Evolutionary conservation across 805 yeast species (phyloP).

Genomic region (Blastobotrys americana): DNA sequence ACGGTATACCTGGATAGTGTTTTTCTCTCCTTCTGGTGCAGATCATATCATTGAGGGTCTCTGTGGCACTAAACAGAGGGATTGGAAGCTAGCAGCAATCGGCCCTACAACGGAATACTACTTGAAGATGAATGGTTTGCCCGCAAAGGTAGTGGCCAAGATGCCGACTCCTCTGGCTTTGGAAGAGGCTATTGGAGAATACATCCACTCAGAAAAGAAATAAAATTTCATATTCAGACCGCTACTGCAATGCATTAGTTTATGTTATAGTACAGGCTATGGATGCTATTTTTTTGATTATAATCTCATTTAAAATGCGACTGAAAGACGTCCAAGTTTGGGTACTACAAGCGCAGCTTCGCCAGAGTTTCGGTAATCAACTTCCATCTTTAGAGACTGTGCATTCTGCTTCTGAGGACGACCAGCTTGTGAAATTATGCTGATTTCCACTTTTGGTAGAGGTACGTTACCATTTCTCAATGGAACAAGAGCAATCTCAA

Average conservation of each 20-base stretch:
- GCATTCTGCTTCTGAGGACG: background rate
- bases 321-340: constrained; percentile 53
- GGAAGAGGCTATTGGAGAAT: constrained; percentile 32
- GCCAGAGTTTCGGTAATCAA: constrained; percentile 59
- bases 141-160: constrained; percentile 55
- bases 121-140: constrained; percentile 44
- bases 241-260: no score
- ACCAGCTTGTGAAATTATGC: constrained; percentile 19
- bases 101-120: constrained; percentile 85
- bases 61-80: constrained; percentile 15
- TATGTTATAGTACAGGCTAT: background rate
- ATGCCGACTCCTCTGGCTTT: constrained; percentile 67
- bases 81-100: constrained; percentile 61
- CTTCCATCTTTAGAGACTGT: constrained; percentile 38
- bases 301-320: constrained; percentile 40
- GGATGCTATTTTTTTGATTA: background rate
- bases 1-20: constrained; percentile 57
- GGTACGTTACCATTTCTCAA: constrained; percentile 64
- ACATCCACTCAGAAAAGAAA: no score
- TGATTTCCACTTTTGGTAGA: constrained; percentile 55
- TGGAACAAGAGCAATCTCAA: constrained; percentile 56
- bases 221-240: no score
- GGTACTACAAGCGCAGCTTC: constrained; percentile 69
- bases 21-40: constrained; percentile 90
- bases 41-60: constrained; percentile 48